These are phyloP conservation scores for Gnomoniopsis smithogilvyi DNA, from an alignment of 2,329 filamentous ascomycete species.

Conservation along the genomic window DNA sequence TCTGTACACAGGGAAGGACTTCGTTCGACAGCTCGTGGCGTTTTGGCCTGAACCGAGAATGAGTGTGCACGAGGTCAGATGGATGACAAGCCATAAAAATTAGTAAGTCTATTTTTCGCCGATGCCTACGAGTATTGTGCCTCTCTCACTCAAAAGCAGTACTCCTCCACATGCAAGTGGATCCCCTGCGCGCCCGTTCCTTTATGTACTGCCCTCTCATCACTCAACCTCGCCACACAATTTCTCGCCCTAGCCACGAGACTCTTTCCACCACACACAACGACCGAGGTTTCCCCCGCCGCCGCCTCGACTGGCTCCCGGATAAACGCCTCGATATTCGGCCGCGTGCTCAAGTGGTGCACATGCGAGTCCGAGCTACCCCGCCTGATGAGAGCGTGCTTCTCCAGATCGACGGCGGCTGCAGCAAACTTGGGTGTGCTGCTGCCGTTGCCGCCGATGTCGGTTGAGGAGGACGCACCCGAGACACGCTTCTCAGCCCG, in stretches of 20 bases:
- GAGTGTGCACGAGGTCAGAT: too few relatives aligned
- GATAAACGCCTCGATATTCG: conserved; percentile 50
- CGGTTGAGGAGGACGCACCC: conserved; percentile 25
- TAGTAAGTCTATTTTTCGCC: too few relatives aligned
- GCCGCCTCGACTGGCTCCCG: conserved; percentile 53
- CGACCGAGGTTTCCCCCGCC: conserved; percentile 58
- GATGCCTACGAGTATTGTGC: too few relatives aligned
- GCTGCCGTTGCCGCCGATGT: conserved; percentile 28
- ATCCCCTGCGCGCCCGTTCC: conserved; percentile 63
- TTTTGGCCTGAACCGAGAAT: too few relatives aligned
- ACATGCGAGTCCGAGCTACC: conserved; percentile 38
- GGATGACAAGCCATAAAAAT: too few relatives aligned
- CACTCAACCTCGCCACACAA: conserved; percentile 51
- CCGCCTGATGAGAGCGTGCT: conserved; percentile 15
- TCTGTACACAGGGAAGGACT: too few relatives aligned
- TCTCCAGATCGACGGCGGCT: conserved; percentile 21
- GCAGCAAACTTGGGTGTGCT: conserved; percentile 5
- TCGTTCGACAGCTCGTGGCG: too few relatives aligned
- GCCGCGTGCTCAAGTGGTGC: conserved; percentile 42
- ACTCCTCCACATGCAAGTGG: conserved; percentile 58
- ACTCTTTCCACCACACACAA: conserved; percentile 57
- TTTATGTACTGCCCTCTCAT: conserved; percentile 62
- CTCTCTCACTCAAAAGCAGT: conserved; percentile 31
- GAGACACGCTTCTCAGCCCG: conserved; percentile 16
- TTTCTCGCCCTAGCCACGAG: conserved; percentile 53